These are phyloP conservation scores for Hyaloscypha variabilis DNA, from an alignment of 495 filamentous ascomycete species.

Conservation along the genomic window DNA sequence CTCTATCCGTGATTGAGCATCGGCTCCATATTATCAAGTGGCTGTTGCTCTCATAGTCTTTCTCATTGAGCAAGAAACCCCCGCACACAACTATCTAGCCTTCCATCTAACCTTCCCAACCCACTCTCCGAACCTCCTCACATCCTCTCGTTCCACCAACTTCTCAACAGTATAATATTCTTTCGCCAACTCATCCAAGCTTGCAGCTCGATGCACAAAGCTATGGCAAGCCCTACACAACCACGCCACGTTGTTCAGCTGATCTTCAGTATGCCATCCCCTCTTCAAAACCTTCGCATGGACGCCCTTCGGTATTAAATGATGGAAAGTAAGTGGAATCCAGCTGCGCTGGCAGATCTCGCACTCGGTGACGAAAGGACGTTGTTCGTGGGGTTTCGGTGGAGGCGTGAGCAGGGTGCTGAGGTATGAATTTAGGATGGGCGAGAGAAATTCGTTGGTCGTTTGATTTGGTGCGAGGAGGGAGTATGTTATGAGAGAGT, in stretches of 20 bases:
- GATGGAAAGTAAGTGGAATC: conserved; percentile 81
- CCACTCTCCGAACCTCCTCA: conserved; percentile 69
- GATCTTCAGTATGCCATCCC: conserved; percentile 78
- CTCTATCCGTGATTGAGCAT: background rate
- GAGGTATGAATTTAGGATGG: conserved; percentile 64
- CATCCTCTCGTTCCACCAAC: conserved; percentile 71
- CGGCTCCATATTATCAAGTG: background rate
- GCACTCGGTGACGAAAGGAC: conserved; percentile 54
- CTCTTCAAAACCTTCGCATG: conserved; percentile 80
- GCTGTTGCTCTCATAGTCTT: background rate
- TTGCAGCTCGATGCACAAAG: conserved; percentile 77
- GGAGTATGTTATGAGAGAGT: conserved; percentile 24
- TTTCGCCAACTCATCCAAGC: conserved; percentile 79
- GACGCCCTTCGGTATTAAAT: conserved; percentile 75
- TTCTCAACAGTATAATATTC: conserved; percentile 73
- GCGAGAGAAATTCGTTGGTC: conserved; percentile 58
- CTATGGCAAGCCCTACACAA: conserved; percentile 86
- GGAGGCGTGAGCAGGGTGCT: conserved; percentile 55
- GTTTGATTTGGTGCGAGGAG: conserved; percentile 38
- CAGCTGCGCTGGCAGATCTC: conserved; percentile 82
- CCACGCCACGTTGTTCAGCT: conserved; percentile 83
- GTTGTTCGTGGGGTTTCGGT: conserved; percentile 59
- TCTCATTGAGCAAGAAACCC: background rate
- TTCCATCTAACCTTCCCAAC: conserved; percentile 69
- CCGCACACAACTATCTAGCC: conserved; percentile 42